Percentiles rank a stretch among this genome's conserved stretches.
Conservation (phyloP, 2,329 filamentous ascomycete species). For the Lasiodiplodia sp. region DNA sequence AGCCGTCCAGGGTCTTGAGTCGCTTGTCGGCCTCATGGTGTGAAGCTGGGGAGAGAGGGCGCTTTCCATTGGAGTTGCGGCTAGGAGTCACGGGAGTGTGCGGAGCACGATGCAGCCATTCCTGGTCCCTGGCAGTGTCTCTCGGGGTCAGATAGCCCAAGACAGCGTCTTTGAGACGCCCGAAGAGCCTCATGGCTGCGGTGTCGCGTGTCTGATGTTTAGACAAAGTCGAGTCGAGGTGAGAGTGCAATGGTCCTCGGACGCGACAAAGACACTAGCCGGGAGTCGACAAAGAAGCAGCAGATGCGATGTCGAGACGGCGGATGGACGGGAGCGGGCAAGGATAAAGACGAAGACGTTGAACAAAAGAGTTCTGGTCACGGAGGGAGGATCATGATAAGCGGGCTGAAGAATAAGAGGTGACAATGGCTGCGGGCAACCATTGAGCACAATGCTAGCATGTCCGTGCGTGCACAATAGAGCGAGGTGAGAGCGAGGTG, state of each 20-base stretch:
- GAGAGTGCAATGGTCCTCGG: neutral
- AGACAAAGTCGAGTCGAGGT: neutral
- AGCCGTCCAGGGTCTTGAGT: neutral
- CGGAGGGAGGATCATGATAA: neutral
- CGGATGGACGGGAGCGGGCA: slow-evolving; percentile 13
- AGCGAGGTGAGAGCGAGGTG: neutral
- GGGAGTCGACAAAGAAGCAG: slow-evolving; percentile 5
- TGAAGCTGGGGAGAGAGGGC: neutral
- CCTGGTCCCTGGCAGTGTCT: neutral
- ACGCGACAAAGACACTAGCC: neutral
- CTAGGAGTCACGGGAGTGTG: neutral
- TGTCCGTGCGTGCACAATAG: slow-evolving; percentile 10
- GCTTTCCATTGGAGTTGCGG: slow-evolving; percentile 11
- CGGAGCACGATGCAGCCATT: neutral
- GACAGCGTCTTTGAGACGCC: neutral
- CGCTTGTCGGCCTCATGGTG: neutral
- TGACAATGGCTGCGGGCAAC: neutral
- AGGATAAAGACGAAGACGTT: neutral
- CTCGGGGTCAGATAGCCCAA: neutral
- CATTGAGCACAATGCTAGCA: slow-evolving; percentile 5
- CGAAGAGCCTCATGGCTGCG: neutral
- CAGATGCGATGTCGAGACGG: neutral
- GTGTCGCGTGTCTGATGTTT: neutral
- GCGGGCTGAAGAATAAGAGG: neutral
- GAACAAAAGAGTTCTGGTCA: slow-evolving; percentile 2